Base-by-base conservation (phyloP, 2,329 filamentous ascomycete species). In the Trichoderma asperellum region DNA sequence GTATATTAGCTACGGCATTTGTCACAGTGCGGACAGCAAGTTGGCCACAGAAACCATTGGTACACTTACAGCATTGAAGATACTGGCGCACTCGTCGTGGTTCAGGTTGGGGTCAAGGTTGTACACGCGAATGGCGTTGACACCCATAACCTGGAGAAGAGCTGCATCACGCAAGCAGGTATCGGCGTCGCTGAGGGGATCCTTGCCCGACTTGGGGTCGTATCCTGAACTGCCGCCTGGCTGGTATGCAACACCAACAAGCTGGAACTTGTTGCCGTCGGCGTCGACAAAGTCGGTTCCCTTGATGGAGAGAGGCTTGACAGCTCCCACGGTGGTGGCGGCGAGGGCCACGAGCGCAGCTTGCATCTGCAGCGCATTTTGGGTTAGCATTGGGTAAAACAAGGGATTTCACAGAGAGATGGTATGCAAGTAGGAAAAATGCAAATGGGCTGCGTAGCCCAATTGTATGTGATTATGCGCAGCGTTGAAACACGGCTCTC, bases 71-170 rank as follows among this genome's bases (percentile, higher is more conserved):
- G 86, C 85, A 73, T 91, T 91, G 83, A 91, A 91, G 75, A 91
- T 89, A 73, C 86, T 89, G 70, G 87, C 88, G 75, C 89, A 91
- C 72, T 86, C 83, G 73, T 91, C 88, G 76, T 91, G 89, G 82
- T 91, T 90, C 71, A 90, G 78, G 74, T 89, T 78, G 35, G 88
- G 89, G 77, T 89, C 85, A 71, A 91, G 78, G 81, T 91, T 91
- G 82, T 91, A 91, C n/a, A 90, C 87, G 61, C 89, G 89, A 75
- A 91, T 88, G 71, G 89, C 83, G 81, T 91, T 91, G 77, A 90
- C 82, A 71, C 89, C 88, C 67, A 90, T 82, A 66, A 83, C 80
- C 81, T 91, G 88, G 83, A 90, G 86, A 70, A 91, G 82, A 37
- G 88, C 88, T 56, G 88, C 88, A 83, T 91, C 89, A 71, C 89